Evolutionary conservation across 2,329 filamentous ascomycete genomes (phyloP), one percentile per base, ranked within the genome.

Genomic region (Trichoderma brevicompactum): DNA sequence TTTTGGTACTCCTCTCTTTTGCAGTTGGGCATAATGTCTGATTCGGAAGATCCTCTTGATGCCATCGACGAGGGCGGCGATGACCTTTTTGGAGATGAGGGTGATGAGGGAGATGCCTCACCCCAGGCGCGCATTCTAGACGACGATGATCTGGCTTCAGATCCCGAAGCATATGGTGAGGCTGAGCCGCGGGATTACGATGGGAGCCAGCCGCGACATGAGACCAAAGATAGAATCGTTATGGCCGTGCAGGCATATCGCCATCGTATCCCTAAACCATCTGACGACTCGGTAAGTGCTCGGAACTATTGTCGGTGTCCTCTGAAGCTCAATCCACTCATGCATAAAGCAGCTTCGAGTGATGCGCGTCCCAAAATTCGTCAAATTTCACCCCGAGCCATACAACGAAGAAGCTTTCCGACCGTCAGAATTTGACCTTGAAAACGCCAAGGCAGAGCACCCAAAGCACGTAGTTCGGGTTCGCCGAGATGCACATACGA

Each of bases 341-440:
- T 58, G 9, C 56, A 5, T 5, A 2, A 3, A 9, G 8, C 56
- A 92, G 89, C 81, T 92, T 55, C 89, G 90, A 76, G 82, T 89
- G 5, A 77, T 93, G 71, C 89, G 88, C 69, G 83, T 94, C 2
- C 91, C 91, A 36, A 83, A 85, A 23, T 94, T 94, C 77, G 79
- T 94, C 71, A 86, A 85, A 59, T 83, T 93, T 68, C 82, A 90
- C 48, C 89, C 91, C 17, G 83, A 85, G 66, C 82, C 86, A 67
- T 94, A 90, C 80, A 82, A 87, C 60, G 79, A 86, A 46, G 85
- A 87, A 52, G 87, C 82, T 2, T 94, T 90, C 77, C 82, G 88
- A 71, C 85, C 89, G 5, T 81, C 80, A 53, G 79, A 80, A 52
- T 83, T 81, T 74, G 85, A 87, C 66, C 74, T 85, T 36, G 78